phyloP scores from a whole-genome alignment of 2,329 filamentous ascomycete genomes.

The Aspergillus tanneri region DNA sequence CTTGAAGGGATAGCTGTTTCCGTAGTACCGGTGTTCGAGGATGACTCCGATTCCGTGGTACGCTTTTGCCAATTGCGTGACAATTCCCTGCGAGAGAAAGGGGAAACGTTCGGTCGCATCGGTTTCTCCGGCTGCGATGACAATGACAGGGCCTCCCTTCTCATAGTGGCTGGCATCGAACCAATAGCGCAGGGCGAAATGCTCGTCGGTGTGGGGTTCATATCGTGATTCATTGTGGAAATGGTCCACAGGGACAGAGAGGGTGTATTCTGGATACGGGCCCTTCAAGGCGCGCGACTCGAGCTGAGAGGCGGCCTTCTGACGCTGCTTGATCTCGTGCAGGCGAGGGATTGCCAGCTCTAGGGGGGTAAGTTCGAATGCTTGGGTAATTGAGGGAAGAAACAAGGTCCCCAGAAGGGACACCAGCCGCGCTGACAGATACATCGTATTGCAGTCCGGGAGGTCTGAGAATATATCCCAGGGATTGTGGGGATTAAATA shows the following conservation, averaged over 20 bases:
- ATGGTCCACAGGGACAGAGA: slow-evolving; percentile 68
- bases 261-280: slow-evolving; percentile 44
- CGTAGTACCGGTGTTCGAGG: slow-evolving; percentile 86
- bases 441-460: not conserved
- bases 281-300: not conserved
- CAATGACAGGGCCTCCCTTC: slow-evolving; percentile 75
- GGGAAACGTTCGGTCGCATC: slow-evolving; percentile 48
- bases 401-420: not conserved
- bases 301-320: not conserved
- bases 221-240: slow-evolving; percentile 79
- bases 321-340: not conserved
- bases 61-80: slow-evolving; percentile 67
- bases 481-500: not conserved
- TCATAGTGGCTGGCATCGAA: slow-evolving; percentile 76
- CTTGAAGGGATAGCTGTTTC: slow-evolving; percentile 66
- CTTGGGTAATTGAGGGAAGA: not conserved
- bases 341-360: slow-evolving; percentile 1
- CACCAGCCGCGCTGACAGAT: not conserved
- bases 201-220: slow-evolving; percentile 69
- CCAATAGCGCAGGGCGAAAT: slow-evolving; percentile 76
- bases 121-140: slow-evolving; percentile 71
- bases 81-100: slow-evolving; percentile 75
- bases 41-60: slow-evolving; percentile 75
- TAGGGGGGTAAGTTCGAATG: slow-evolving; percentile 2
- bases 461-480: too few species aligned